These are phyloP conservation scores for Fusarium sororula DNA, from an alignment of 2,329 filamentous ascomycete species.

Conservation along the genomic window DNA sequence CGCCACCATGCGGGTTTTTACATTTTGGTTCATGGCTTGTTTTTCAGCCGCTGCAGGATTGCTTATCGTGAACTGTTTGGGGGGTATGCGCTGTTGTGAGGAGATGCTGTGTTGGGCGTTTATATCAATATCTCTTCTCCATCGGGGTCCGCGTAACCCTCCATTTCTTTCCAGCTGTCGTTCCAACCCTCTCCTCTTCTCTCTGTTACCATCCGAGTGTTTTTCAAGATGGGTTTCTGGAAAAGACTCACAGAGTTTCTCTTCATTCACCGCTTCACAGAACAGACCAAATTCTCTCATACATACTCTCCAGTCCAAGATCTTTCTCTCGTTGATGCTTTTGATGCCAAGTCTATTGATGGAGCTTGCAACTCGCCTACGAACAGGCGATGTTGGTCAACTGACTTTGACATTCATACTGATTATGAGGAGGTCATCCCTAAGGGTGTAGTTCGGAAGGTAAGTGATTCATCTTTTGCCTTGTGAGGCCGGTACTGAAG, in stretches of 20 bases:
- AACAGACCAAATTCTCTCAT: neutral
- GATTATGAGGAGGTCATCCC: neutral
- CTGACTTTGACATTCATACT: neutral
- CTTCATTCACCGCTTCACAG: neutral
- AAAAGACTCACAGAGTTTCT: conserved; percentile 2
- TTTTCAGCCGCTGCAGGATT: neutral
- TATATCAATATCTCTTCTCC: neutral
- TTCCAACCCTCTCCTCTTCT: neutral
- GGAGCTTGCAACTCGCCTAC: neutral
- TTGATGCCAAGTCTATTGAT: neutral
- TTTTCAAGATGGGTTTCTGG: neutral
- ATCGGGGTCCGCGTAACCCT: neutral
- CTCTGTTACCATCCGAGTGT: neutral
- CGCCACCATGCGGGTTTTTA: neutral
- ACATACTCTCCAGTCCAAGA: neutral
- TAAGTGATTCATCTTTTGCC: neutral
- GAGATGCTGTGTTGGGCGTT: neutral
- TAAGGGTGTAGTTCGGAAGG: neutral
- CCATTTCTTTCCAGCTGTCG: neutral
- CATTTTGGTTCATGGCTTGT: neutral
- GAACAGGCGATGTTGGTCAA: neutral
- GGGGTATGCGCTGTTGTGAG: neutral
- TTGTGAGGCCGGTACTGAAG: accelerated
- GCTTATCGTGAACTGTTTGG: neutral
- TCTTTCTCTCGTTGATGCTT: neutral